These are phyloP conservation scores for Epichloe festucae DNA, from an alignment of 2,329 filamentous ascomycete species.

Conservation along the genomic window DNA sequence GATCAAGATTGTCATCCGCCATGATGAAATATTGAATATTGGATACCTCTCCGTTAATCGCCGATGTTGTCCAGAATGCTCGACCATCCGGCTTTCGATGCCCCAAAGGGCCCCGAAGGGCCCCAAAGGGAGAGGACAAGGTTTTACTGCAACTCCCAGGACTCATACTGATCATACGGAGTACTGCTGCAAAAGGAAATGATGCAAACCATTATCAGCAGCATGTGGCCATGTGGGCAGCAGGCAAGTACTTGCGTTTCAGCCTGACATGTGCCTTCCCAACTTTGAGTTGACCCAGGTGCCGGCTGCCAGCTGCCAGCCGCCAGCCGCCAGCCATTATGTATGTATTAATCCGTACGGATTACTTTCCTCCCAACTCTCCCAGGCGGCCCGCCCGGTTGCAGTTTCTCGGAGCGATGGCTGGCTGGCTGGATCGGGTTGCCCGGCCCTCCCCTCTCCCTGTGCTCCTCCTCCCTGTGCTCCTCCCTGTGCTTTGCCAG, in stretches of 20 bases:
- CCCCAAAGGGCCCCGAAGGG: neutral
- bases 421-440: too few relatives aligned
- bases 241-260: too few relatives aligned
- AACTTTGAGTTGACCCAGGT: too few relatives aligned
- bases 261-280: too few relatives aligned
- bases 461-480: neutral
- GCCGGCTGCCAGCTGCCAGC: too few relatives aligned
- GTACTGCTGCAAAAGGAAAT: neutral
- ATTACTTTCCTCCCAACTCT: too few relatives aligned
- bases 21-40: neutral
- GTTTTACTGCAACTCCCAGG: too few relatives aligned
- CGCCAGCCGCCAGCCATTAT: too few relatives aligned
- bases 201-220: neutral
- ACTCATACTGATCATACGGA: neutral
- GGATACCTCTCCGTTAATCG: neutral
- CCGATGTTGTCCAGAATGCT: neutral
- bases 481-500: neutral
- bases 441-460: too few relatives aligned
- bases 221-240: neutral
- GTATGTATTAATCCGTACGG: too few relatives aligned
- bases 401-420: too few relatives aligned
- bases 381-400: too few relatives aligned
- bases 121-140: neutral
- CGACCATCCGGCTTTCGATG: neutral
- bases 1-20: neutral